Conservation (phyloP, 306 rosid species). For the Cucurbita maxima region DNA sequence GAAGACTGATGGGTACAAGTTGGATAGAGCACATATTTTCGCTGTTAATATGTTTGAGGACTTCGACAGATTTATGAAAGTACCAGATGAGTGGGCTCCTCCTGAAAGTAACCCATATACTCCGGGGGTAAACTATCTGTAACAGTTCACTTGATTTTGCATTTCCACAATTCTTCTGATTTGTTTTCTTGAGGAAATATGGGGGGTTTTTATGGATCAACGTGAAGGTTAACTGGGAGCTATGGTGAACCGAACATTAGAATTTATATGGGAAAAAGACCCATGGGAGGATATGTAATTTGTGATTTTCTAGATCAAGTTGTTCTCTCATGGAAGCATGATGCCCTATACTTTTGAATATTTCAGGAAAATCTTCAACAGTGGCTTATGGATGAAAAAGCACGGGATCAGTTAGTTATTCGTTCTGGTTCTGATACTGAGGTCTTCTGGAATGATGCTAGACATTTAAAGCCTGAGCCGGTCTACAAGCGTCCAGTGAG, state of each 20-base stretch:
- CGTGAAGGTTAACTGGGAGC: background rate
- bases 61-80: constrained; percentile 62
- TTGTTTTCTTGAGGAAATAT: background rate
- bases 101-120: constrained; percentile 27
- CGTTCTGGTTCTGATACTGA: constrained; percentile 82
- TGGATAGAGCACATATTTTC: constrained; percentile 70
- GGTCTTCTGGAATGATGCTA: constrained; percentile 84
- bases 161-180: background rate
- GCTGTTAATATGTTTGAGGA: constrained; percentile 69
- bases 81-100: constrained; percentile 79
- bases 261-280: background rate
- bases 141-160: background rate
- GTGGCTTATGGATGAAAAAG: constrained; percentile 88
- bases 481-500: constrained; percentile 74
- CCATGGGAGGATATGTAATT: background rate
- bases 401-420: constrained; percentile 82
- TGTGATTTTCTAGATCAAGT: background rate
- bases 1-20: constrained; percentile 69
- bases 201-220: background rate
- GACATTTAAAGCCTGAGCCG: constrained; percentile 67
- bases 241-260: background rate
- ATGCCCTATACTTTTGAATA: background rate
- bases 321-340: background rate
- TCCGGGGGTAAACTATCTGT: background rate
- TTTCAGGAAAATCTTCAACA: constrained; percentile 79